Evolutionary conservation across 1,284 basidiomycete species (phyloP), one percentile per base, ranked within the genome.

Genomic region (Porogramme epimiltina): DNA sequence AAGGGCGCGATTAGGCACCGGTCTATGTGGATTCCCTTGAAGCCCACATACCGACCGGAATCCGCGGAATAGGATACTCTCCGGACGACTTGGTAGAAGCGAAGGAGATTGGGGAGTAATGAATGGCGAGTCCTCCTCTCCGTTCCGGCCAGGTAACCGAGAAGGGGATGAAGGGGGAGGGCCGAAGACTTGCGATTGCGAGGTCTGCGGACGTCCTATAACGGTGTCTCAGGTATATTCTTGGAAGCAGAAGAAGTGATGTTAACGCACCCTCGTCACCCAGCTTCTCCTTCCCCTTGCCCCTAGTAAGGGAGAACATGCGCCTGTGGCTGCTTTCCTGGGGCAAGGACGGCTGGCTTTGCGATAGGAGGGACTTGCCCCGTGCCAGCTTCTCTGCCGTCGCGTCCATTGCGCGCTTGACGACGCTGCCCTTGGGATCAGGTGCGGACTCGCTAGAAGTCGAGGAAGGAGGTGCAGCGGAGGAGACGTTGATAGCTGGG

Each of bases 41-140:
- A 15, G 45, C 55, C 46, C 22, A 54, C 47, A 59, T 63, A 90
- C 89, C 13, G 89, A 89, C 56, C 82, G 81, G 58, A 82, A 77
- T 15, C 83, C 84, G 25, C 79, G 77, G 60, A 87, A 85, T 20
- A 82, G 71, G 45, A 71, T 72, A 42, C 80, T 63, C 19, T 78
- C 66, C 3, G 81, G 75, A 26, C 79, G 74, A 33, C 62, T 62
- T 8, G 75, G 69, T 3, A 62, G 59, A 39, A 76, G 66, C 10
- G 79, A 76, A 11, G 87, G 88, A 11, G 87, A 90, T 26, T 77
- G 82, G 23, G 89, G 87, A 3, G 76, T 78, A 49, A 91, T 88
- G 62, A 91, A 91, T 2, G 89, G 89, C 24, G 87, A 89, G 58
- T 91, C 88, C 55, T 89, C 84, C n/a, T 65, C 60, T 20, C 54